Evolutionary conservation across 2,329 filamentous ascomycete genomes (phyloP).

Genomic region (Stromatinia cepivora): DNA sequence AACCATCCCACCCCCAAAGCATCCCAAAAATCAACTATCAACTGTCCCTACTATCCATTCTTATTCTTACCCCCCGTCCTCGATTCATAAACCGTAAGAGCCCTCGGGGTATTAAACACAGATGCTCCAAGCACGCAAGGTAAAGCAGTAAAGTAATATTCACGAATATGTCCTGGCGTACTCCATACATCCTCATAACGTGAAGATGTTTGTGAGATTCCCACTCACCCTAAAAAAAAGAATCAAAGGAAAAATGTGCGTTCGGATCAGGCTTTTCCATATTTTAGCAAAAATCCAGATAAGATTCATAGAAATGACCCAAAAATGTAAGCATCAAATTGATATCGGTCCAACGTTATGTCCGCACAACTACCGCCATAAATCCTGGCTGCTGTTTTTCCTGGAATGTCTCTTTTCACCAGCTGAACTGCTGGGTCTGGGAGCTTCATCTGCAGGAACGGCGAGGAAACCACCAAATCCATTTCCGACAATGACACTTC

Average conservation of each 20-base stretch:
- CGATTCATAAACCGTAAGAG: slow-evolving; percentile 3
- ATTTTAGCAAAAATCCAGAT: not conserved
- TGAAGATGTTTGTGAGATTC: not conserved
- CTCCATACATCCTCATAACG: slow-evolving; percentile 1
- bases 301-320: not conserved
- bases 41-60: not conserved
- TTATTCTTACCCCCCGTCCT: not conserved
- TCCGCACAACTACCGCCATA: slow-evolving; percentile 14
- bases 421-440: slow-evolving; percentile 35
- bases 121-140: slow-evolving; percentile 7
- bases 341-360: not conserved
- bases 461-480: slow-evolving; percentile 66
- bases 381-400: slow-evolving; percentile 17
- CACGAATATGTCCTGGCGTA: not conserved
- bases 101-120: slow-evolving; percentile 17
- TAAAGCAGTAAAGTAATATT: slow-evolving; percentile 2
- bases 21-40: not conserved
- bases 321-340: not conserved
- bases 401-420: slow-evolving; percentile 30
- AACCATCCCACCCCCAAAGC: not conserved
- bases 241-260: not conserved
- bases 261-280: not conserved
- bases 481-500: slow-evolving; percentile 65
- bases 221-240: not conserved
- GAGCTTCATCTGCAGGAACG: slow-evolving; percentile 54